A percentile compares a stretch with the other conserved stretches of the same genome.
phyloP scores from a whole-genome alignment of 2,329 filamentous ascomycete species.

The Exophiala dermatitidis region DNA sequence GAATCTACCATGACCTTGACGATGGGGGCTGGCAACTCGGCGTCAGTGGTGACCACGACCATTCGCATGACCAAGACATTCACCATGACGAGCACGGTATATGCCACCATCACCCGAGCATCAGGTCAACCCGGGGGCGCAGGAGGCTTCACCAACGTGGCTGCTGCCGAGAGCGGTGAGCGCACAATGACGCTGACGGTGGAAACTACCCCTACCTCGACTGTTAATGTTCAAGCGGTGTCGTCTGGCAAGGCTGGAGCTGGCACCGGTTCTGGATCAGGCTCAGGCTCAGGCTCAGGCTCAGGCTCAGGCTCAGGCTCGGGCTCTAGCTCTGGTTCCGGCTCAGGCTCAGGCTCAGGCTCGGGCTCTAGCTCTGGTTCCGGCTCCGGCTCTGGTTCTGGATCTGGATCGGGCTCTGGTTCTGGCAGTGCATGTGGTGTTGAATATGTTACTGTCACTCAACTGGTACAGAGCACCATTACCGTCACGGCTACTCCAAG shows the following conservation, averaged over 20 bases:
- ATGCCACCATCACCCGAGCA: slow-evolving; percentile 18
- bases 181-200: slow-evolving; percentile 12
- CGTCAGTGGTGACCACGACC: slow-evolving; percentile 21
- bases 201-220: slow-evolving; percentile 15
- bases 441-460: slow-evolving; percentile 16
- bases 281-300: background rate
- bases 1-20: slow-evolving; percentile 15
- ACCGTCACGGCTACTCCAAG: slow-evolving; percentile 15
- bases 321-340: slow-evolving; percentile 5
- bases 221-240: slow-evolving; percentile 11
- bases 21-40: slow-evolving; percentile 13
- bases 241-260: background rate
- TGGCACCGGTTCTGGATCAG: background rate
- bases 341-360: background rate
- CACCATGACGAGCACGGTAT: slow-evolving; percentile 14
- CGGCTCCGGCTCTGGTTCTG: background rate
- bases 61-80: slow-evolving; percentile 17
- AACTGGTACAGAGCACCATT: slow-evolving; percentile 18
- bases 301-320: background rate
- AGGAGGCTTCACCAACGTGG: slow-evolving; percentile 10
- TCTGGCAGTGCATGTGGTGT: slow-evolving; percentile 9
- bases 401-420: background rate
- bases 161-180: slow-evolving; percentile 5
- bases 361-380: slow-evolving; percentile 4
- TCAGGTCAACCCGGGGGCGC: slow-evolving; percentile 3